phyloP scores from a whole-genome alignment of 176 grass and related monocot genomes.

The Oryza australiensis region DNA sequence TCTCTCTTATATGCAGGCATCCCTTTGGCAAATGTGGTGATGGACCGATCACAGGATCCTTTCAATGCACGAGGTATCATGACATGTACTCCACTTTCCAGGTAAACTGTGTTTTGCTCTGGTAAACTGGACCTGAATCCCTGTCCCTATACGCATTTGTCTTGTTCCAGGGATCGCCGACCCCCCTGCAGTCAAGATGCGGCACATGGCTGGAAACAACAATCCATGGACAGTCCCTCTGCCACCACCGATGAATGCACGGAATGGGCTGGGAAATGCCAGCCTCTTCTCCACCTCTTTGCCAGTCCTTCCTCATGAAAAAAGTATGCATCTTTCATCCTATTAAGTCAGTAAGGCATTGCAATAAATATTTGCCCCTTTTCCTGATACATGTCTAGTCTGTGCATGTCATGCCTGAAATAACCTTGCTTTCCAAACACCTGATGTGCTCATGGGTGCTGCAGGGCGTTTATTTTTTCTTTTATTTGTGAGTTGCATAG shows the following conservation, averaged over 20 bases:
- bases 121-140: background rate
- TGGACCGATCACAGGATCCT: slow-evolving; percentile 40
- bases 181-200: slow-evolving; percentile 29
- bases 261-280: slow-evolving; percentile 47
- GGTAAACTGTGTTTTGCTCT: background rate
- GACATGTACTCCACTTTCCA: background rate
- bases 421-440: background rate
- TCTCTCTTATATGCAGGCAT: slow-evolving; percentile 16
- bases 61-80: slow-evolving; percentile 42
- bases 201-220: slow-evolving; percentile 31
- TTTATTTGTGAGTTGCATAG: background rate
- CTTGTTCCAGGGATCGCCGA: slow-evolving; percentile 34
- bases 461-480: background rate
- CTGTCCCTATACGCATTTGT: background rate
- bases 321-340: slow-evolving; percentile 43
- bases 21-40: slow-evolving; percentile 18
- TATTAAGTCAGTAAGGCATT: background rate
- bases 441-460: background rate
- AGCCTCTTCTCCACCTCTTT: slow-evolving; percentile 90
- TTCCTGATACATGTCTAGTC: background rate
- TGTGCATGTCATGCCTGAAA: background rate
- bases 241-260: background rate
- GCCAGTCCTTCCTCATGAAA: slow-evolving; percentile 69
- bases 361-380: background rate
- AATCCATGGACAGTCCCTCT: slow-evolving; percentile 41